A percentile compares a stretch with the other conserved stretches of the same genome.
These are phyloP conservation scores for Aurinia saxatilis DNA, from an alignment of 345 rosid genomes.

Conservation along the genomic window DNA sequence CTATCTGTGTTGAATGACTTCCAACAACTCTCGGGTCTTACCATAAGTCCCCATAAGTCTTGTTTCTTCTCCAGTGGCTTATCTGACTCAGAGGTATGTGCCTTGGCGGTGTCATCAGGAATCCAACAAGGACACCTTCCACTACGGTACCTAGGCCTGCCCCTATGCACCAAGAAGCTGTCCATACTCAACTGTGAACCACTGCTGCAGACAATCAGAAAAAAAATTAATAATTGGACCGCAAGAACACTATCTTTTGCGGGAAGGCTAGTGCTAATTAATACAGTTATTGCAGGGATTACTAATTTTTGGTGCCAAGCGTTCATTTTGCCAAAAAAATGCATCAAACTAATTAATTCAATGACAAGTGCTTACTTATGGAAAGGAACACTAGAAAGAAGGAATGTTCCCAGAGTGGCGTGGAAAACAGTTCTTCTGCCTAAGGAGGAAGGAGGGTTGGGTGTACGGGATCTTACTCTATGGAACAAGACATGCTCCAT, in stretches of 20 bases:
- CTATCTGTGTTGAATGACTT: too few relatives aligned
- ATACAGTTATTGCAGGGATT: not conserved
- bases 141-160: not conserved
- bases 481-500: too few relatives aligned
- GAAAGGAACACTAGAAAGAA: not conserved
- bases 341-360: not conserved
- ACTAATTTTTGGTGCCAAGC: not conserved
- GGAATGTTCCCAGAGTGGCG: not conserved
- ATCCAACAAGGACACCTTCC: not conserved
- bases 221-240: not conserved
- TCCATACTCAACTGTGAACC: not conserved
- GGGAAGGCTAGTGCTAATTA: not conserved
- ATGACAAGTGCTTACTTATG: not conserved
- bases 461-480: not conserved
- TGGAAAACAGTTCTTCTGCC: not conserved
- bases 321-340: not conserved
- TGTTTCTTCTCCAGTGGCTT: too few relatives aligned
- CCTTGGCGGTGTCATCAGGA: too few relatives aligned
- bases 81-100: too few relatives aligned
- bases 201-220: fast-evolving
- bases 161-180: not conserved
- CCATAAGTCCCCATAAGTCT: too few relatives aligned
- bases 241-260: not conserved
- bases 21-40: too few relatives aligned
- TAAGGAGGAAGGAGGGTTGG: not conserved